Evolutionary conservation across 2,329 filamentous ascomycete genomes (phyloP), one percentile per base, ranked within the genome.

Genomic region (Colletotrichum tropicale): DNA sequence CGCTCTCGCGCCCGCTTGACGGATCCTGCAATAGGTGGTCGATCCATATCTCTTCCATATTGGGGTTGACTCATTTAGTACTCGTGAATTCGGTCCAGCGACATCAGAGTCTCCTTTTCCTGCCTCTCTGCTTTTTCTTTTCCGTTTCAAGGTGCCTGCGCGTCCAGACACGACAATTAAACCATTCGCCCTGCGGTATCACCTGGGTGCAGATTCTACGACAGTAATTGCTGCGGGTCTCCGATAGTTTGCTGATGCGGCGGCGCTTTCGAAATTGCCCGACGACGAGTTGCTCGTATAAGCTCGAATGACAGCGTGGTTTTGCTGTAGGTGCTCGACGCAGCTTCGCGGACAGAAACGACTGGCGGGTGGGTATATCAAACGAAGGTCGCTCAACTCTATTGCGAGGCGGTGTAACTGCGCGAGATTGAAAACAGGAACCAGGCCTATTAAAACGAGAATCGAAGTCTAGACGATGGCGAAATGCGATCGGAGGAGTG

Each of bases 1-100:
- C 86, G 86, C 81, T 92, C 90, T 82, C 90, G 88, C 52, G 89
- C 90, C 81, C 87, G 88, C 82, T 83, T 88, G 79, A 91, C 87
- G 76, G 90, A 91, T 80, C 88, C 88, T 79, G 83, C 86, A 83
- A 81, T 81, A 77, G 84, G 80, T 79, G 84, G 81, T 83, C 84
- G 85, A 77, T 90, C 89, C 88, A 88, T 88, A 78, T 84, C 84
- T 82, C 83, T 86, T 84, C 87, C 90, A 91, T 91, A 83, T 86
- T 90, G 87, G 80, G 82, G 80, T 82, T 85, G 86, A 88, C 86
- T 91, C 90, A 91, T 91, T 87, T 87, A 88, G 81, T 78, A 80
- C 77, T 79, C 71, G 76, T 78, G 77, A 80, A 71, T 71, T 66
- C 71, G 69, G 32, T 72, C 77, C 74, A 77, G 67, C 76, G 77